phyloP scores from a whole-genome alignment of 352 stramenopile genomes.

The Pythium aphanidermatum region DNA sequence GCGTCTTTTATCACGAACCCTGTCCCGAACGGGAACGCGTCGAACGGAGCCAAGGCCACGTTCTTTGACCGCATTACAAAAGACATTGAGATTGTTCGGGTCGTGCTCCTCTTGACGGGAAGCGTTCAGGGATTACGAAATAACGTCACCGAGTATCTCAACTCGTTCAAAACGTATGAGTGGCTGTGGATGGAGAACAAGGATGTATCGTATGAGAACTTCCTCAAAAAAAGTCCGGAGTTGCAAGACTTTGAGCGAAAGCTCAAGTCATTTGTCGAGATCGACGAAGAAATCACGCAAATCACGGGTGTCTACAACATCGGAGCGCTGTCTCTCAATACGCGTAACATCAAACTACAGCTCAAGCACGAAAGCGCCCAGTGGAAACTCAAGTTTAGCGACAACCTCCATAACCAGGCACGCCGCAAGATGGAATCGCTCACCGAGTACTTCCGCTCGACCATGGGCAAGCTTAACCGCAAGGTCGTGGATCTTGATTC shows the following conservation, averaged over 20 bases:
- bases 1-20: too few relatives aligned
- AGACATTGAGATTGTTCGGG: conserved; percentile 98
- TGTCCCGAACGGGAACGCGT: conserved; percentile 17
- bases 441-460: conserved; percentile 95
- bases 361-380: conserved; percentile 94
- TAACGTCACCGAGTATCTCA: conserved; percentile 96
- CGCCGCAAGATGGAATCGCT: conserved; percentile 90
- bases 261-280: conserved; percentile 93
- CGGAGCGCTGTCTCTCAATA: conserved; percentile 95
- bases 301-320: conserved; percentile 92
- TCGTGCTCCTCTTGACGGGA: conserved; percentile 95
- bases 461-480: conserved; percentile 89
- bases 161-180: conserved; percentile 94
- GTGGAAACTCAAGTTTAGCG: conserved; percentile 97
- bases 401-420: conserved; percentile 95
- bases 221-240: conserved; percentile 91
- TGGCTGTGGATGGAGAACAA: conserved; percentile 99
- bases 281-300: conserved; percentile 93
- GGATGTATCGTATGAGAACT: conserved; percentile 92
- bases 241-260: conserved; percentile 97
- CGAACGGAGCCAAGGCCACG: conserved; percentile 59
- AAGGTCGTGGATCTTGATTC: conserved; percentile 96
- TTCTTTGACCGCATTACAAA: conserved; percentile 99
- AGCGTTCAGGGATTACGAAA: conserved; percentile 97
- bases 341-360: conserved; percentile 95